Conservation (phyloP, 495 filamentous ascomycete species). For the Delitschia confertaspora region DNA sequence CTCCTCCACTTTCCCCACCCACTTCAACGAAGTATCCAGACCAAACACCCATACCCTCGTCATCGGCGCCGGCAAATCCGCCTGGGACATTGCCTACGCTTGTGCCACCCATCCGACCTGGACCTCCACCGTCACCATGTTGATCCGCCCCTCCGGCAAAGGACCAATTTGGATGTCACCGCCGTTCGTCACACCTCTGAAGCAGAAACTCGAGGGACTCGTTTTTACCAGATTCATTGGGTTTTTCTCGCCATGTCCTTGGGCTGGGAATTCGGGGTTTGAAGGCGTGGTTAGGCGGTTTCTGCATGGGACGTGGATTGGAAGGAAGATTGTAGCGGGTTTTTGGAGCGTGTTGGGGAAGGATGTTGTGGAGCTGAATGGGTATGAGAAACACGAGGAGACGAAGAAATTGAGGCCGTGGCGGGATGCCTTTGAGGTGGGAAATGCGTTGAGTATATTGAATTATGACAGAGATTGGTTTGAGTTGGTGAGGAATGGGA, state of each 20-base stretch:
- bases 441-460: constrained; percentile 23
- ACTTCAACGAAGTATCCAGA: constrained; percentile 6
- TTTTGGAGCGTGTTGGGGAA: constrained; percentile 59
- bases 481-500: constrained; percentile 38
- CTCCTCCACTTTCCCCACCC: constrained; percentile 43
- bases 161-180: constrained; percentile 67
- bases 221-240: constrained; percentile 55
- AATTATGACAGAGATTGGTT: constrained; percentile 23
- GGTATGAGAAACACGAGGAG: constrained; percentile 54
- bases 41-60: constrained; percentile 15
- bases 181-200: constrained; percentile 50
- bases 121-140: constrained; percentile 52
- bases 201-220: constrained; percentile 55
- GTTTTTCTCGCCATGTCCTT: constrained; percentile 57
- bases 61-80: constrained; percentile 67
- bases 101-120: constrained; percentile 47
- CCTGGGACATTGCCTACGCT: constrained; percentile 66
- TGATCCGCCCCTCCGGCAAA: constrained; percentile 69
- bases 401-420: constrained; percentile 57
- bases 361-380: constrained; percentile 54
- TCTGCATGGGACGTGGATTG: constrained; percentile 59
- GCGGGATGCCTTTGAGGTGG: constrained; percentile 44
- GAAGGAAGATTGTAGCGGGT: constrained; percentile 54
- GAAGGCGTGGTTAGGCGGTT: constrained; percentile 39
- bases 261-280: constrained; percentile 45